Percentiles rank a stretch among this genome's conserved stretches.
These are phyloP conservation scores for Picochlorum sp. DNA, from an alignment of 139 green algal genomes.

Conservation along the genomic window DNA sequence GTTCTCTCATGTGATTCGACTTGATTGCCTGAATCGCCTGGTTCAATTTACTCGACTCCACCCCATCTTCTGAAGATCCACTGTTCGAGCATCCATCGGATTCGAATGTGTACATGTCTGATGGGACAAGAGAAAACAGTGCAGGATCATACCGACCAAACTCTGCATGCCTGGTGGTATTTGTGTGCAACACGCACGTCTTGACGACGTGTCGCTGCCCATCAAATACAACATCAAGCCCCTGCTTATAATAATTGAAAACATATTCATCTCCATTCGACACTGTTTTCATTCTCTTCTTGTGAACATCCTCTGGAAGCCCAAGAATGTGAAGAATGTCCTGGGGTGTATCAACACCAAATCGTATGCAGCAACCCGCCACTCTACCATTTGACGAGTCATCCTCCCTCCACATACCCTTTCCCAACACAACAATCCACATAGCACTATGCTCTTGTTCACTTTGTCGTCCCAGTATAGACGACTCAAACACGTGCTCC, in stretches of 20 bases:
- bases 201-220: neutral
- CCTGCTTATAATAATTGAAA: neutral
- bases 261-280: neutral
- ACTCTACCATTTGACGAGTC: neutral
- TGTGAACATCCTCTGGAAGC: neutral
- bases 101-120: neutral
- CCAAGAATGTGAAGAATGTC: neutral
- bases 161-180: neutral
- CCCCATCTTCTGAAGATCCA: too few species aligned
- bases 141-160: neutral
- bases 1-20: too few species aligned
- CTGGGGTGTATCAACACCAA: neutral
- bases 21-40: too few species aligned
- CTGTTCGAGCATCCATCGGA: too few species aligned
- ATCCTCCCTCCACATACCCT: neutral
- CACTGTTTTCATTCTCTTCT: neutral
- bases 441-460: neutral
- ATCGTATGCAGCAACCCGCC: neutral
- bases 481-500: neutral
- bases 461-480: neutral
- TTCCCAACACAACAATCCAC: conserved; percentile 1
- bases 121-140: neutral
- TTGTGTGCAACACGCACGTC: neutral
- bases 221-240: conserved; percentile 1
- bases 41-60: too few species aligned